Evolutionary conservation across 2,329 filamentous ascomycete species (phyloP), one percentile per base, ranked within the genome.

Genomic region (Davidsoniella neocaledoniae): DNA sequence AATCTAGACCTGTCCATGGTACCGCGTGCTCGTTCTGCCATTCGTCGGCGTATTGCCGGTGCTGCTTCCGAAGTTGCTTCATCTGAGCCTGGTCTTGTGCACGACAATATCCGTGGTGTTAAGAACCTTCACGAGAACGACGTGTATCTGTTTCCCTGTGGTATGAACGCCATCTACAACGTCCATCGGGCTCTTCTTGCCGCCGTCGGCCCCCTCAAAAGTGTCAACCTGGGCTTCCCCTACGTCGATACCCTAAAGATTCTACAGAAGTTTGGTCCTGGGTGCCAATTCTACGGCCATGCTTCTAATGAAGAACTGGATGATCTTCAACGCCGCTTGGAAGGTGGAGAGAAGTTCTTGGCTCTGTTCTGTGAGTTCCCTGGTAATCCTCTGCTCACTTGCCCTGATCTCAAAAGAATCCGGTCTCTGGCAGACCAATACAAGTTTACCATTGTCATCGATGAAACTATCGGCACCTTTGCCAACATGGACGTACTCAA

Each of bases 161-260:
- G 91, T 37, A 98, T 98, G 88, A 95, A 86, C 59, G 79, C 90
- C 47, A 95, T 98, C 42, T 98, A 86, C 67, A 86, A 86, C 57
- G 74, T 84, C 0, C 91, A 98, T 61, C 79, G 82, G 45, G 77
- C 76, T 41, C 68, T 95, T 46, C 68, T 90, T 54, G 68, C 70
- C 47, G 72, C 77, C 0, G 76, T 80, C 37, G 78, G 79, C 2
- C 67, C 71, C 6, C 61, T 76, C 53, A 83, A 85, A 64, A 93
- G 86, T 62, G 79, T 98, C 60, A 88, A 83, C 59, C 95, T 86
- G 59, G 91, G 91, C n/a, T 98, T 98, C 58, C 87, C 91, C 0
- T 98, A 98, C 58, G 86, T 95, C 48, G 91, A 98, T 64, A 95
- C 91, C 0, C 73, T 96, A 49, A 98, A 98, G 63, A 86, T 95